Conservation (phyloP, 495 filamentous ascomycete species). For the Trichoderma orchidacearum region DNA sequence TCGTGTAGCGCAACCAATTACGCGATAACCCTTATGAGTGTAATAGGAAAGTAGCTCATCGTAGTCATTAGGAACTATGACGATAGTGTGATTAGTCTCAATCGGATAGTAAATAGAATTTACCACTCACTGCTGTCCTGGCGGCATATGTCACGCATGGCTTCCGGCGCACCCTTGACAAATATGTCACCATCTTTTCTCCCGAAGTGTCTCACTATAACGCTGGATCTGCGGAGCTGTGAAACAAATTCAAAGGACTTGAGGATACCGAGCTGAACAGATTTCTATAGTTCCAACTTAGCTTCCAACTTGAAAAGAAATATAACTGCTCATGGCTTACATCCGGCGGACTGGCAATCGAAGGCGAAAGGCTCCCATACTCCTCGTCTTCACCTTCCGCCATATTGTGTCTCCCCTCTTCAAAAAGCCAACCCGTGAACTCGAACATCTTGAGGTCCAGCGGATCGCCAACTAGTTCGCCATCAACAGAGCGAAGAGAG, state of each 20-base stretch:
- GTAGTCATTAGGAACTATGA: conserved; percentile 68
- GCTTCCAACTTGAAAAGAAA: conserved; percentile 3
- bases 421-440: conserved; percentile 86
- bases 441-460: conserved; percentile 98
- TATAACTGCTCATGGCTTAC: conserved; percentile 13
- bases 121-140: conserved; percentile 56
- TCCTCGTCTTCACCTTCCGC: conserved; percentile 47
- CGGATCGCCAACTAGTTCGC: conserved; percentile 83
- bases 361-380: conserved; percentile 55
- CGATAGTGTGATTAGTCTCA: too few species aligned
- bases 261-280: conserved; percentile 72
- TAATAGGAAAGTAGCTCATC: conserved; percentile 79
- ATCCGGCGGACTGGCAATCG: conserved; percentile 69
- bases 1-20: conserved; percentile 93
- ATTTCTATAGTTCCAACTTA: conserved; percentile 11
- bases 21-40: conserved; percentile 87
- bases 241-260: conserved; percentile 95
- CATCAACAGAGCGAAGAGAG: conserved; percentile 74
- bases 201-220: conserved; percentile 78
- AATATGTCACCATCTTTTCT: conserved; percentile 67
- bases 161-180: conserved; percentile 95
- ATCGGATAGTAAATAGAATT: not conserved
- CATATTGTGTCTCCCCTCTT: conserved; percentile 61
- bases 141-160: conserved; percentile 82
- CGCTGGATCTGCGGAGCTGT: conserved; percentile 84